A percentile compares a stretch with the other conserved stretches of the same genome.
phyloP scores from a whole-genome alignment of 75 land plant species.

The Cunninghamia lanceolata region DNA sequence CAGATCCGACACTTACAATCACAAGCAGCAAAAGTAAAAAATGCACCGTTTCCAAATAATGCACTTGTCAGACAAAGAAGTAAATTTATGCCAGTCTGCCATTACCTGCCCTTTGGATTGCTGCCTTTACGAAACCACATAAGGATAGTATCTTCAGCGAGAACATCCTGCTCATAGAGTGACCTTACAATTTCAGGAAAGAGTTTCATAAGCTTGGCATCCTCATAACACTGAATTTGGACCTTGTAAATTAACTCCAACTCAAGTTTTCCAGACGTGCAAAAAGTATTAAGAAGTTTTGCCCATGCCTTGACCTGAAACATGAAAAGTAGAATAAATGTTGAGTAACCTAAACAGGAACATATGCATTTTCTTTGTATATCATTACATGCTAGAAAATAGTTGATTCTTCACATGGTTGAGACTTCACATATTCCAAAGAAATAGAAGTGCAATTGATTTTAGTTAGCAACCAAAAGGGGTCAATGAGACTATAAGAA shows the following conservation, averaged over 20 bases:
- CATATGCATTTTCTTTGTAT: not conserved
- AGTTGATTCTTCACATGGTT: no score
- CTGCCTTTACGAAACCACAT: conserved; percentile 86
- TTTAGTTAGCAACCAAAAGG: not conserved
- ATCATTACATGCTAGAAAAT: not conserved
- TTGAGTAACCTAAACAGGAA: not conserved
- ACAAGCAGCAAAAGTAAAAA: not conserved
- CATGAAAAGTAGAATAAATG: not conserved
- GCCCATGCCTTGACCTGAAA: conserved; percentile 93
- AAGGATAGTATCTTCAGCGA: conserved; percentile 95
- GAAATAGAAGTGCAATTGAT: not conserved
- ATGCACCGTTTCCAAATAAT: not conserved
- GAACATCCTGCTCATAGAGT: conserved; percentile 92
- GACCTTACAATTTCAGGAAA: conserved; percentile 93
- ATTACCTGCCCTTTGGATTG: conserved; percentile 94
- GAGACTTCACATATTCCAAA: not conserved
- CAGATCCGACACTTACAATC: not conserved
- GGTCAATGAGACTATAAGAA: no score
- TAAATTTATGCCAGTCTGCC: not conserved
- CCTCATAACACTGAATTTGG: conserved; percentile 96
- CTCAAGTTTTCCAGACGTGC: conserved; percentile 78
- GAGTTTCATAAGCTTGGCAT: conserved; percentile 96
- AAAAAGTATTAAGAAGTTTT: conserved; percentile 70
- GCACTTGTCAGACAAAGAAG: not conserved
- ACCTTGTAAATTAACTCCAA: conserved; percentile 90